A percentile compares a stretch with the other conserved stretches of the same genome.
Evolutionary conservation across 2,329 filamentous ascomycete species (phyloP).

Genomic region (Cordyceps militaris): DNA sequence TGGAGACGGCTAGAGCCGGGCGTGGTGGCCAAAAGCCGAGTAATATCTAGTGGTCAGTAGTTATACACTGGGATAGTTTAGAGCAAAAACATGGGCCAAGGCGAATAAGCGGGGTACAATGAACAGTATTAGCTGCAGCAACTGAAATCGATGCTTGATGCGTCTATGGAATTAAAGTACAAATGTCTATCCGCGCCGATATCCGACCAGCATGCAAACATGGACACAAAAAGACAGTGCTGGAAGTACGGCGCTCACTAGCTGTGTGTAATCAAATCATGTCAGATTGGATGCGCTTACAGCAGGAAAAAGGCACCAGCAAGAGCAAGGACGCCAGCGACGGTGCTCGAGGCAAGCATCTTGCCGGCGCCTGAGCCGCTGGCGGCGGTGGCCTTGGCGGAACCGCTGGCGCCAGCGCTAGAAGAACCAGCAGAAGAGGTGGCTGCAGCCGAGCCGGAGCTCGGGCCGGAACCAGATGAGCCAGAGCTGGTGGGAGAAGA

Average conservation of each 20-base stretch:
- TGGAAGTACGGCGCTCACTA: neutral
- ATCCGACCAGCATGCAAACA: conserved; percentile 4
- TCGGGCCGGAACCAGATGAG: conserved; percentile 7
- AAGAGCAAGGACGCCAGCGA: conserved; percentile 11
- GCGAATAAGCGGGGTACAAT: neutral
- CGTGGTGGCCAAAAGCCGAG: too few relatives aligned
- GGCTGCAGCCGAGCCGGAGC: conserved; percentile 17
- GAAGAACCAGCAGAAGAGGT: conserved; percentile 11
- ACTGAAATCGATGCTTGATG: neutral
- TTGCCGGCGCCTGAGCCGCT: conserved; percentile 4
- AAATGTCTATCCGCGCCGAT: conserved; percentile 8
- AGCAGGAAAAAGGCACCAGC: conserved; percentile 11
- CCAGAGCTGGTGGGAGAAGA: neutral
- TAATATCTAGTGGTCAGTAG: too few relatives aligned
- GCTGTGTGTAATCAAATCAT: neutral
- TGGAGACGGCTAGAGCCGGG: too few relatives aligned
- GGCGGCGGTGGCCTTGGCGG: neutral
- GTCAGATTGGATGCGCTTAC: neutral
- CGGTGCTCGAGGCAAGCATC: conserved; percentile 4
- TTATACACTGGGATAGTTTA: too few relatives aligned
- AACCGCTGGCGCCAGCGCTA: conserved; percentile 17
- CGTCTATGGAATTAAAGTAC: conserved; percentile 10
- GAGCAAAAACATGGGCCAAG: neutral
- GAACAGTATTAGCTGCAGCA: neutral
- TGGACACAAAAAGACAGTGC: neutral